A percentile compares a stretch with the other conserved stretches of the same genome.
These are phyloP conservation scores for Ambispora gerdemannii DNA, from an alignment of 192 early-diverging fungal genomes.

Conservation along the genomic window DNA sequence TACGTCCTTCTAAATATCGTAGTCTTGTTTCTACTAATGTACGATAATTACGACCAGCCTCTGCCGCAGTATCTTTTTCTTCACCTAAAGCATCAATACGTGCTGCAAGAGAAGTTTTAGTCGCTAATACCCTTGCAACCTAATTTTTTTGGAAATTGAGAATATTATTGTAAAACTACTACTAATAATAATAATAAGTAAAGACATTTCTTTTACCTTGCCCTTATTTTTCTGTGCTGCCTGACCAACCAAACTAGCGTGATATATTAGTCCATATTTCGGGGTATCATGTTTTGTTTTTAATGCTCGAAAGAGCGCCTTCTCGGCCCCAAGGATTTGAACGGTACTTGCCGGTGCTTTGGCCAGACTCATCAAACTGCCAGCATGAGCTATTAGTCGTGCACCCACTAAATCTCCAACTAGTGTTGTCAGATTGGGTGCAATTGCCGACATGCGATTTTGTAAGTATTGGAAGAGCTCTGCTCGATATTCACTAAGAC, in stretches of 20 bases:
- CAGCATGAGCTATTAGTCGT: slow-evolving; percentile 95
- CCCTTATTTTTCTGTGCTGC: slow-evolving; percentile 96
- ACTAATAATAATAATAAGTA: not conserved
- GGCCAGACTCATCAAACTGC: slow-evolving; percentile 92
- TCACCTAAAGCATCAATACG: slow-evolving; percentile 93
- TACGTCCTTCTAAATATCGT: slow-evolving; percentile 1
- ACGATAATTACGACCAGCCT: slow-evolving; percentile 15
- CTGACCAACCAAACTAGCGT: slow-evolving; percentile 95
- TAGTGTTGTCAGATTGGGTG: slow-evolving; percentile 86
- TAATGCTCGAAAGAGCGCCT: slow-evolving; percentile 99
- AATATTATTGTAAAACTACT: not conserved
- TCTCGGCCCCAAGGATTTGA: slow-evolving; percentile 99
- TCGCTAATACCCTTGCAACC: slow-evolving; percentile 88
- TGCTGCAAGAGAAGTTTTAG: slow-evolving; percentile 86
- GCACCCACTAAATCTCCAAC: slow-evolving; percentile 99
- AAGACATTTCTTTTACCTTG: slow-evolving; percentile 48
- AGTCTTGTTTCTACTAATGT: slow-evolving; percentile 10
- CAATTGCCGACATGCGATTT: slow-evolving; percentile 93
- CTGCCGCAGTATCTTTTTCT: slow-evolving; percentile 27
- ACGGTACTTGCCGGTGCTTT: slow-evolving; percentile 98
- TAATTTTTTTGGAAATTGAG: slow-evolving; percentile 35
- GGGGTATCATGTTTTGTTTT: slow-evolving; percentile 99
- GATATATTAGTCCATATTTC: slow-evolving; percentile 98
- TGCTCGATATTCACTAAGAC: slow-evolving; percentile 89
- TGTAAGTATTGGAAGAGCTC: slow-evolving; percentile 96